Evolutionary conservation across 345 rosid genomes (phyloP).

Genomic region (Syzygium grande): DNA sequence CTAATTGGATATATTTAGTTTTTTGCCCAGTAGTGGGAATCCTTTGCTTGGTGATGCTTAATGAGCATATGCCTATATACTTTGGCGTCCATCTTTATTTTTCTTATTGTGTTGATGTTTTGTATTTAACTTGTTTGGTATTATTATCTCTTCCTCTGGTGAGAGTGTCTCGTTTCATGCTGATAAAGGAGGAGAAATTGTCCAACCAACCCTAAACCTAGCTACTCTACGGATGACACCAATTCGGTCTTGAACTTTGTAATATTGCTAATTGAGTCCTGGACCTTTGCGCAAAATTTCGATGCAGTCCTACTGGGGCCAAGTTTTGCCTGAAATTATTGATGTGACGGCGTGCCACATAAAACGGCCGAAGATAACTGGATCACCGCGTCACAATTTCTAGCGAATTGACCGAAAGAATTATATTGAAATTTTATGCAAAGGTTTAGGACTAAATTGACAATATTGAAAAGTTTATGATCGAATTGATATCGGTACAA

Average conservation of each 20-base stretch:
- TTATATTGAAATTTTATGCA: background rate
- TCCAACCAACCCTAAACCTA: background rate
- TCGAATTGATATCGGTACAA: background rate
- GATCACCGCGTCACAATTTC: fast-evolving
- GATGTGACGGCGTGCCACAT: background rate
- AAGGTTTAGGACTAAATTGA: background rate
- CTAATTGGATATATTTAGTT: background rate
- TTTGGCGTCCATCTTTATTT: background rate
- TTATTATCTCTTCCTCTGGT: background rate
- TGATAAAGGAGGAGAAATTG: background rate
- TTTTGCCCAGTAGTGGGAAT: background rate
- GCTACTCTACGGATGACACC: fast-evolving
- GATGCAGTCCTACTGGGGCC: background rate
- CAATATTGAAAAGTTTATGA: background rate
- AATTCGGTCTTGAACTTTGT: background rate
- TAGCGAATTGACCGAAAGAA: fast-evolving
- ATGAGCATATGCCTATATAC: background rate
- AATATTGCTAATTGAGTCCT: background rate
- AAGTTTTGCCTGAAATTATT: background rate
- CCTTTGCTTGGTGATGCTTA: background rate
- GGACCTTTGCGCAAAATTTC: background rate
- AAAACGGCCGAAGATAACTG: background rate
- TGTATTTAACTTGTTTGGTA: background rate
- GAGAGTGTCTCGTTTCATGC: background rate
- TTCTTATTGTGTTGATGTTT: background rate